These are phyloP conservation scores for Penicillium concentricum DNA, from an alignment of 2,329 filamentous ascomycete genomes.

Conservation along the genomic window DNA sequence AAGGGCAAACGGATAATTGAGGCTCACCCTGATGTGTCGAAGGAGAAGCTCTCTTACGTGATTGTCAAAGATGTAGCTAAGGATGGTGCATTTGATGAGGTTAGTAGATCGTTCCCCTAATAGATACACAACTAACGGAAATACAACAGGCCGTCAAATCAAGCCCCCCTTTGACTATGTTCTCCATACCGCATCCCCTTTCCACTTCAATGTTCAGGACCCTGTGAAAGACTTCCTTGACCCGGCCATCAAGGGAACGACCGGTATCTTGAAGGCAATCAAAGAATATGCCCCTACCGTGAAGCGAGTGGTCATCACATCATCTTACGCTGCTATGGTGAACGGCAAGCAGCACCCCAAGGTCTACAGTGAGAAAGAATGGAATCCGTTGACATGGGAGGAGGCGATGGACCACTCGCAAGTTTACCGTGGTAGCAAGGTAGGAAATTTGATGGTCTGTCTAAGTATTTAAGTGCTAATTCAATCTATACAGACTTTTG, in stretches of 20 bases:
- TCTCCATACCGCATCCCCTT: constrained; percentile 72
- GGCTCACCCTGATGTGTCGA: constrained; percentile 51
- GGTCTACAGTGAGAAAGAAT: constrained; percentile 40
- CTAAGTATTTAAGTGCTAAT: constrained; percentile 1
- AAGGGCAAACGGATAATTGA: constrained; percentile 62
- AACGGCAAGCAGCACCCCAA: constrained; percentile 43
- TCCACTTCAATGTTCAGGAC: constrained; percentile 69
- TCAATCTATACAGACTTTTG: constrained; percentile 48
- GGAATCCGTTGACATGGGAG: constrained; percentile 48
- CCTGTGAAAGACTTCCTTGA: constrained; percentile 64
- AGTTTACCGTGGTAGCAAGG: constrained; percentile 56
- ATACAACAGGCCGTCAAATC: constrained; percentile 53
- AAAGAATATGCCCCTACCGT: constrained; percentile 64
- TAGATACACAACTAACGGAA: constrained; percentile 4
- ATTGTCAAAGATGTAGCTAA: constrained; percentile 73
- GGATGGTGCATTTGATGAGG: constrained; percentile 67
- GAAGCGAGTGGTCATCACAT: constrained; percentile 70
- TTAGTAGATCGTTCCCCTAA: constrained; percentile 8
- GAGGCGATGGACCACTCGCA: constrained; percentile 37
- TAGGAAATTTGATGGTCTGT: constrained; percentile 13
- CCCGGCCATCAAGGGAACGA: constrained; percentile 63
- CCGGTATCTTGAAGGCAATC: constrained; percentile 61
- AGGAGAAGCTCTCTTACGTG: constrained; percentile 60
- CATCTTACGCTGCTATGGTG: constrained; percentile 66
- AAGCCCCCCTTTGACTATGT: constrained; percentile 69